Evolutionary conservation across 345 rosid genomes (phyloP).

Genomic region (Eucalyptus grandis): DNA sequence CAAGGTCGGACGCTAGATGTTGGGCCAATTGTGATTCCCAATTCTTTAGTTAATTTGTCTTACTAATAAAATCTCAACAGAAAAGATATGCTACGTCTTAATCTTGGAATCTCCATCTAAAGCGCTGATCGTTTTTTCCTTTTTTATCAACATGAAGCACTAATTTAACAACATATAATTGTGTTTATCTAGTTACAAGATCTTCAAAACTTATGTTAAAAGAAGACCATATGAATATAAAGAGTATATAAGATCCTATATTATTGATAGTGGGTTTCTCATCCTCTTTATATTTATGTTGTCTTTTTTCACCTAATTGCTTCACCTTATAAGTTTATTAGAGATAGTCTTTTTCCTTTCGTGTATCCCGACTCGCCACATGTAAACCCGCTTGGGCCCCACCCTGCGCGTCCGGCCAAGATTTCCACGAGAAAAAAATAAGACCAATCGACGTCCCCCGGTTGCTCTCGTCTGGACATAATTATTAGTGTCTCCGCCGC

Average conservation of each 20-base stretch:
- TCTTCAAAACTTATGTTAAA: too few species aligned
- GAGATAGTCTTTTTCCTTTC: not conserved
- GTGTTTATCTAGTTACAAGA: not conserved
- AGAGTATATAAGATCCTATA: fast-evolving
- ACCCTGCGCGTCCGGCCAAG: too few species aligned
- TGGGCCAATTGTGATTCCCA: not conserved
- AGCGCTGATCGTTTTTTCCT: not conserved
- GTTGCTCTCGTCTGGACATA: too few species aligned
- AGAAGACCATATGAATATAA: too few species aligned
- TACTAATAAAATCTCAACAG: not conserved
- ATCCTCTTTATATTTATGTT: not conserved
- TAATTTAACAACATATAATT: not conserved
- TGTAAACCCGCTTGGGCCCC: too few species aligned
- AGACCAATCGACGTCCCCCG: too few species aligned
- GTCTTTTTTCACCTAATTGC: not conserved
- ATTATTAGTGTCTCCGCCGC: too few species aligned
- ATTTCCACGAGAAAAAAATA: too few species aligned
- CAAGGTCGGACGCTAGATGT: not conserved
- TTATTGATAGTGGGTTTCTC: too few species aligned
- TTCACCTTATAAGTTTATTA: not conserved
- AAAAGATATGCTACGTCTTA: not conserved
- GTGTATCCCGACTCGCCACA: too few species aligned
- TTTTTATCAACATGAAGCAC: not conserved
- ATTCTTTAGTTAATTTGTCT: not conserved
- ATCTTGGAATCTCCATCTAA: not conserved